Conservation (phyloP, 2,329 filamentous ascomycete genomes). For the Leptographium wingfieldii region DNA sequence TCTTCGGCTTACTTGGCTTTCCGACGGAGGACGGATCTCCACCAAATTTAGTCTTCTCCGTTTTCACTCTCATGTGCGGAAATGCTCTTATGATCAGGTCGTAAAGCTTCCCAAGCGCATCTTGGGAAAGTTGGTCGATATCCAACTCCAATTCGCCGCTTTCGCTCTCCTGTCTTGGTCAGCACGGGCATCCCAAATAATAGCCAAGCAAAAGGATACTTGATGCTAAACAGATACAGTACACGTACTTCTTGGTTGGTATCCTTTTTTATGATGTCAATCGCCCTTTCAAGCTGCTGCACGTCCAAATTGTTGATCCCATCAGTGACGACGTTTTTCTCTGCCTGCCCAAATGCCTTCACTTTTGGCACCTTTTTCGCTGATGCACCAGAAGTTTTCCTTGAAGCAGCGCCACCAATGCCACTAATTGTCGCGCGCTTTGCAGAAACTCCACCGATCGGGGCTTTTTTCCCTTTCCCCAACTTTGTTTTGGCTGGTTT, state of each 20-base stretch:
- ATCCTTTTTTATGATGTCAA: conserved; percentile 82
- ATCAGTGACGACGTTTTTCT: conserved; percentile 85
- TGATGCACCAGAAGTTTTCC: conserved; percentile 15
- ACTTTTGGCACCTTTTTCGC: conserved; percentile 39
- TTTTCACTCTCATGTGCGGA: conserved; percentile 22
- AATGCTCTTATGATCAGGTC: conserved; percentile 28
- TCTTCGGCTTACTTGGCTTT: conserved; percentile 43
- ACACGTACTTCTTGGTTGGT: conserved; percentile 58
- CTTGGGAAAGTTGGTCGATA: conserved; percentile 42
- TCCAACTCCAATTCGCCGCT: conserved; percentile 47
- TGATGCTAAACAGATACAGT: conserved; percentile 15
- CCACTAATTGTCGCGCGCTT: conserved; percentile 13
- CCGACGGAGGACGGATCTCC: conserved; percentile 15
- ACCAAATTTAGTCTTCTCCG: conserved; percentile 20
- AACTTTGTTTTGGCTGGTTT: conserved; percentile 36
- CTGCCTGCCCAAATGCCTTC: conserved; percentile 56
- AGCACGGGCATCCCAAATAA: conserved; percentile 3
- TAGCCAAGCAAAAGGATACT: not conserved
- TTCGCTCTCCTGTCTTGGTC: conserved; percentile 36
- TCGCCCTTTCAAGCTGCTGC: conserved; percentile 64
- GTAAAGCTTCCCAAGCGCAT: conserved; percentile 41
- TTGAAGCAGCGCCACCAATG: conserved; percentile 19
- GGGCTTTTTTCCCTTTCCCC: conserved; percentile 40
- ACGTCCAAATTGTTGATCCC: conserved; percentile 73
- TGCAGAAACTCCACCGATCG: conserved; percentile 4